Evolutionary conservation across 306 rosid genomes (phyloP).

Genomic region (Cucumis cinereus): DNA sequence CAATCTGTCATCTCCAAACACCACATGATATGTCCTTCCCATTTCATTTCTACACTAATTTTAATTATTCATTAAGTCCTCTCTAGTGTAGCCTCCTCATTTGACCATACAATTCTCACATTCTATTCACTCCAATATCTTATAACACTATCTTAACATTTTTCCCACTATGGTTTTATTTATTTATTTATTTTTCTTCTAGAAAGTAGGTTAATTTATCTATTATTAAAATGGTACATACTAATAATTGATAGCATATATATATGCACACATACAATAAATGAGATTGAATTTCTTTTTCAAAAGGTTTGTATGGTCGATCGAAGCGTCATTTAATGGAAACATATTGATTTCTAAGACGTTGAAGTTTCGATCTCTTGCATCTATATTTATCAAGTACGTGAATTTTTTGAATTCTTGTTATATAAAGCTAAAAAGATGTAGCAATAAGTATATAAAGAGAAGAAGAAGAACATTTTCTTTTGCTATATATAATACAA

Average conservation of each 20-base stretch:
- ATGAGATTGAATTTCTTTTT: no score
- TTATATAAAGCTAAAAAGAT: not conserved
- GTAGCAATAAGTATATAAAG: not conserved
- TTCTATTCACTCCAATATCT: not conserved
- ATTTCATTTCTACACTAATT: not conserved
- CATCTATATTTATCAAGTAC: not conserved
- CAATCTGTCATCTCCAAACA: not conserved
- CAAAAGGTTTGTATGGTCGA: no score
- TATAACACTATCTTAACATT: not conserved
- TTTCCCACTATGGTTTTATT: not conserved
- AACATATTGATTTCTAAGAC: no score
- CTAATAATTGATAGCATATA: not conserved
- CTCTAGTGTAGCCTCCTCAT: not conserved
- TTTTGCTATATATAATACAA: not conserved
- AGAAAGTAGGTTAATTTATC: not conserved
- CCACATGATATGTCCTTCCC: conserved; percentile 2
- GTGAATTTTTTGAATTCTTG: no score
- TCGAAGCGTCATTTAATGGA: no score
- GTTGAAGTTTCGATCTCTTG: not conserved
- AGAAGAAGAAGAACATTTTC: not conserved
- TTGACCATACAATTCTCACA: not conserved
- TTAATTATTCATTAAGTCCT: not conserved
- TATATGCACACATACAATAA: no score
- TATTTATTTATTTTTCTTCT: not conserved
- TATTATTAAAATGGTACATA: not conserved